Evolutionary conservation across 1,139 yeast genomes (phyloP), one percentile per base, ranked within the genome.

Genomic region (Saccharomyces hybrid): DNA sequence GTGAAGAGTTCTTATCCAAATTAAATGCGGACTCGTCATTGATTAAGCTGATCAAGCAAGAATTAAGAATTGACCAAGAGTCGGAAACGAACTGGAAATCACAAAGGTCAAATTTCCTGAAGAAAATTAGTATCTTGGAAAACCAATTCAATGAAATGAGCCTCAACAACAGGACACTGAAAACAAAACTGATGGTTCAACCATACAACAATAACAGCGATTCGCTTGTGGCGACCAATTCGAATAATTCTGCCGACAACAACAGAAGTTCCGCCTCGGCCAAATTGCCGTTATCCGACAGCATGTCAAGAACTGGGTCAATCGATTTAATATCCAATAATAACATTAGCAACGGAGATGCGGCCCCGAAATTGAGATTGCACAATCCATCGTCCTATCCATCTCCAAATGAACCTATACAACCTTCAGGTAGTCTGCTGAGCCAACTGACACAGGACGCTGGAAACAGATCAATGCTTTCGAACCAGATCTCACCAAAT

Each of bases 311-410:
- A n/a, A 32, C 47, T 34, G 24, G 26, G 19, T 29, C 24, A 49
- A 14, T 27, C 1, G 32, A 47, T 16, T 16, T 47, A 4, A 42
- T 49, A 19, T 49, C 51, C 27, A 42, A 49, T 16, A 34, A 27
- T 14, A 24, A 24, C 14, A 11, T 16, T 12, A 14, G 28, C 14
- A 32, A n/a, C 34, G 21, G 34, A 19, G 47, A 52, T 12, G 46
- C 53, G 16, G 51, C 60, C 4, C 59, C 58, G 11, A 57, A 57
- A 9, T 47, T 64, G 11, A 53, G 56, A 12, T 49, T 64, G 49
- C 67, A 64, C 51, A 63, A 64, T 51, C 67, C 67, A 2, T 53
- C 63, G 14, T 57, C 67, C 3, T 64, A 64, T 42, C 19, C 44
- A 16, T 26, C 44, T 16, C 4, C 44, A 19, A 38, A 38, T 6